These are phyloP conservation scores for Penicillium malachiteum DNA, from an alignment of 495 filamentous ascomycete species.

Conservation along the genomic window DNA sequence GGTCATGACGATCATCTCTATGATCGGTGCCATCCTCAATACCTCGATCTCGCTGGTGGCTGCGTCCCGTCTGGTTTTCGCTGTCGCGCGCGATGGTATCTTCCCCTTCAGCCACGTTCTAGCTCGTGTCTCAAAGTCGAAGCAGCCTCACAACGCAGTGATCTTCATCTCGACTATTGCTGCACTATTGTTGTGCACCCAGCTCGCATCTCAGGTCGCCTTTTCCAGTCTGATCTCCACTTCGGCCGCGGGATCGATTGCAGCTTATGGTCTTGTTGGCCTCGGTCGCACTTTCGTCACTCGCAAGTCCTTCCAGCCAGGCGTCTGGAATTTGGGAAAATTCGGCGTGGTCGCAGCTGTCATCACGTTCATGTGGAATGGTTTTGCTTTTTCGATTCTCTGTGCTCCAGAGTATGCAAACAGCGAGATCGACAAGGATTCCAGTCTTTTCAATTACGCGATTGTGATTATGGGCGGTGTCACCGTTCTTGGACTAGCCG, in stretches of 20 bases:
- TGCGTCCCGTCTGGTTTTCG: conserved; percentile 39
- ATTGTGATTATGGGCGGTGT: conserved; percentile 41
- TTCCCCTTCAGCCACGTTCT: conserved; percentile 35
- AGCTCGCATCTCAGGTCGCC: conserved; percentile 35
- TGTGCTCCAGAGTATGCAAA: conserved; percentile 35
- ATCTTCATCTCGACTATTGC: conserved; percentile 33
- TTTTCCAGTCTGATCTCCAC: conserved; percentile 36
- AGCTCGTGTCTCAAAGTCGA: conserved; percentile 32
- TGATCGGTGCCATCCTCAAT: conserved; percentile 35
- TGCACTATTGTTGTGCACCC: conserved; percentile 35
- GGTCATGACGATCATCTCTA: conserved; percentile 35
- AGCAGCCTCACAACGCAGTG: conserved; percentile 39
- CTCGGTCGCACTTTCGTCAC: conserved; percentile 34
- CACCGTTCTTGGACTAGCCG: conserved; percentile 29
- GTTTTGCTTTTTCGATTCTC: conserved; percentile 35
- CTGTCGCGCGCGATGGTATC: conserved; percentile 37
- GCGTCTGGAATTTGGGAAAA: conserved; percentile 31
- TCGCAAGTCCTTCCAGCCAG: conserved; percentile 30
- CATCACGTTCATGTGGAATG: conserved; percentile 38
- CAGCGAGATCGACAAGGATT: conserved; percentile 22
- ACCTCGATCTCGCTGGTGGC: conserved; percentile 40
- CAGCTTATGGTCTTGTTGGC: conserved; percentile 36
- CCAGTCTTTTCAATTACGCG: conserved; percentile 35
- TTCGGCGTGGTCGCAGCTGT: conserved; percentile 33
- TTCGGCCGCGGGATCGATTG: conserved; percentile 35